A percentile compares a stretch with the other conserved stretches of the same genome.
Evolutionary conservation across 2,329 filamentous ascomycete genomes (phyloP).

Genomic region (Myriosclerotinia duriaeana): DNA sequence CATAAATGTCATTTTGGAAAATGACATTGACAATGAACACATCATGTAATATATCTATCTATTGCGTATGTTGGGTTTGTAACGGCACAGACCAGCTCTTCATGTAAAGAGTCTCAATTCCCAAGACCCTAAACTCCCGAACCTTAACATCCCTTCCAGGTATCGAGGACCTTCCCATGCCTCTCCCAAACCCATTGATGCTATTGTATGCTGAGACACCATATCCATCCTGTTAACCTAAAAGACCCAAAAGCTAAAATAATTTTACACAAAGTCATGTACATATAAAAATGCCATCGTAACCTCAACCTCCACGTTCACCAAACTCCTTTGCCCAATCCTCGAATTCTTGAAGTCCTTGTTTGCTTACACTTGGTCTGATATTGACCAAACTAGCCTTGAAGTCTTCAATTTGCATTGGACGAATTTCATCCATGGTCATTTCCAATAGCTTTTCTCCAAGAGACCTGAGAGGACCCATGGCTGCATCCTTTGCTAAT

Average conservation of each 20-base stretch:
- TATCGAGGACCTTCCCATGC: background rate
- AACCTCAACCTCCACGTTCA: slow-evolving; percentile 72
- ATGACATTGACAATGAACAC: slow-evolving; percentile 1
- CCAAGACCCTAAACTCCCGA: background rate
- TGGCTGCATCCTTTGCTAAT: slow-evolving; percentile 93
- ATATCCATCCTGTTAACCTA: slow-evolving; percentile 1
- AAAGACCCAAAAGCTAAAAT: slow-evolving; percentile 9
- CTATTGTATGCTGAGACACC: slow-evolving; percentile 5
- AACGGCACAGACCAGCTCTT: background rate
- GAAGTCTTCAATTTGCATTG: slow-evolving; percentile 82
- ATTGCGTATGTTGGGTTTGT: background rate
- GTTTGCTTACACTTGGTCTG: slow-evolving; percentile 81
- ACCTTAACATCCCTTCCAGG: background rate
- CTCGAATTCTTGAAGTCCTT: slow-evolving; percentile 85
- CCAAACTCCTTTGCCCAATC: slow-evolving; percentile 94
- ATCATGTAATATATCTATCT: slow-evolving; percentile 4
- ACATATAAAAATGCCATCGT: background rate
- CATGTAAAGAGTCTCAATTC: background rate
- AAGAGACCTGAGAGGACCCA: slow-evolving; percentile 88
- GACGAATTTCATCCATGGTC: slow-evolving; percentile 89
- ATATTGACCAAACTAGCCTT: slow-evolving; percentile 80
- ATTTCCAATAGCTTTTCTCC: slow-evolving; percentile 88
- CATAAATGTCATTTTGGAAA: slow-evolving; percentile 11
- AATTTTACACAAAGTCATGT: slow-evolving; percentile 16
- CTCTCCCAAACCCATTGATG: slow-evolving; percentile 5